Evolutionary conservation across 2,329 filamentous ascomycete species (phyloP).

Genomic region (Gliomastix tumulicola): DNA sequence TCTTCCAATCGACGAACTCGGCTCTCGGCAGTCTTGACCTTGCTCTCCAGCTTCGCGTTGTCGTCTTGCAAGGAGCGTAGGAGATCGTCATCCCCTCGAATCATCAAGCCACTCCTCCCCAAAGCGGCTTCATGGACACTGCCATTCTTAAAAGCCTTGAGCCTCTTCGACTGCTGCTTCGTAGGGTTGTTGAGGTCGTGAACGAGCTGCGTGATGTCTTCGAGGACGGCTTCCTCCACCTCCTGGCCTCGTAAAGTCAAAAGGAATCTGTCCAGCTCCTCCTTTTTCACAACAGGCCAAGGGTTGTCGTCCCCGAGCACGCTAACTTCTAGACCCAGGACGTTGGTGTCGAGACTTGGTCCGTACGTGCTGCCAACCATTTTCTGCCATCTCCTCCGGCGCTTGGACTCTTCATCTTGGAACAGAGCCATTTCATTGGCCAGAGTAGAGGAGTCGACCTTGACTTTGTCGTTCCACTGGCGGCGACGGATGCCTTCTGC

Average conservation of each 20-base stretch:
- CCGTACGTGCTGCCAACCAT: conserved; percentile 70
- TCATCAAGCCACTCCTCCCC: conserved; percentile 76
- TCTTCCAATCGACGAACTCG: conserved; percentile 88
- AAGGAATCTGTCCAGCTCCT: conserved; percentile 71
- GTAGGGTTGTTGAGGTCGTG: conserved; percentile 76
- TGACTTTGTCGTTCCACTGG: conserved; percentile 91
- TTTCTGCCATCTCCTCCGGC: conserved; percentile 86
- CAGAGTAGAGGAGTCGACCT: conserved; percentile 75
- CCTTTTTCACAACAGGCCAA: conserved; percentile 72
- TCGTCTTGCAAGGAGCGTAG: conserved; percentile 73
- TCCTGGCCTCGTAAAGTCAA: conserved; percentile 57
- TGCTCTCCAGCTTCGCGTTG: conserved; percentile 67
- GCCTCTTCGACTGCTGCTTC: conserved; percentile 76
- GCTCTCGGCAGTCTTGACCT: conserved; percentile 77
- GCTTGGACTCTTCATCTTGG: conserved; percentile 85
- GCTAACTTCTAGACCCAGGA: conserved; percentile 78
- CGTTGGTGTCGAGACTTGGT: conserved; percentile 59
- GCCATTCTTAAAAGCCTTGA: conserved; percentile 94
- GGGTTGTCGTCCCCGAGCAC: conserved; percentile 69
- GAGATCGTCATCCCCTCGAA: conserved; percentile 83
- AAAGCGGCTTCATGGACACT: conserved; percentile 88
- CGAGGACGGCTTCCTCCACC: conserved; percentile 57
- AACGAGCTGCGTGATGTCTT: conserved; percentile 69
- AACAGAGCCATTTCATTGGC: conserved; percentile 91
- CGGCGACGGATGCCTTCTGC: conserved; percentile 78